Evolutionary conservation across 495 filamentous ascomycete genomes (phyloP).

Genomic region (Hypoxylon intermedium): DNA sequence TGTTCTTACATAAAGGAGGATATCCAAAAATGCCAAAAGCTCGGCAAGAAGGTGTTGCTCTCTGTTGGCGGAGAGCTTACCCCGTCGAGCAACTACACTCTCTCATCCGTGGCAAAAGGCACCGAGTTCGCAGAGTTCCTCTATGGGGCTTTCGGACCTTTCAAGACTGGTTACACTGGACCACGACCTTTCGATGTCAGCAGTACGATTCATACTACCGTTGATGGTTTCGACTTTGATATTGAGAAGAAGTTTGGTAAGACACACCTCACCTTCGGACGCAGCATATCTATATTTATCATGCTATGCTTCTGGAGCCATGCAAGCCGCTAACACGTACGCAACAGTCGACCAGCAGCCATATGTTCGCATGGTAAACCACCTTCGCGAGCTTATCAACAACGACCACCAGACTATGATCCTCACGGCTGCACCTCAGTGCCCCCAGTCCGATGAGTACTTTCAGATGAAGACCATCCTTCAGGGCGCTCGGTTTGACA

Average conservation of each 20-base stretch:
- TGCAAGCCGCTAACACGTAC: slow-evolving; percentile 4
- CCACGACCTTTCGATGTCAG: slow-evolving; percentile 67
- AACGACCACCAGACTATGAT: slow-evolving; percentile 50
- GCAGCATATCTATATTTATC: background rate
- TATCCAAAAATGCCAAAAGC: slow-evolving; percentile 66
- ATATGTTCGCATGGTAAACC: slow-evolving; percentile 56
- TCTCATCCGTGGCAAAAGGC: slow-evolving; percentile 58
- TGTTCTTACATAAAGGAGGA: slow-evolving; percentile 57
- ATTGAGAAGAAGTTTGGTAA: slow-evolving; percentile 57
- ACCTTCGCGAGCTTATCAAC: slow-evolving; percentile 58
- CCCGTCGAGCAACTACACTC: slow-evolving; percentile 47
- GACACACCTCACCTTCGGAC: slow-evolving; percentile 34
- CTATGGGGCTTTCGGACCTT: slow-evolving; percentile 71
- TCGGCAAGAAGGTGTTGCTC: slow-evolving; percentile 70
- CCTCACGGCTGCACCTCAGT: slow-evolving; percentile 72
- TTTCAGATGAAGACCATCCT: slow-evolving; percentile 64
- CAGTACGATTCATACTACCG: slow-evolving; percentile 46
- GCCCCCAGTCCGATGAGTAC: slow-evolving; percentile 59
- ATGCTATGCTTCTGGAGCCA: background rate
- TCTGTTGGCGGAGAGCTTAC: slow-evolving; percentile 62
- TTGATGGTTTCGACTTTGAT: slow-evolving; percentile 77
- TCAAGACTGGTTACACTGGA: slow-evolving; percentile 42
- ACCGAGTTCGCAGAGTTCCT: slow-evolving; percentile 66
- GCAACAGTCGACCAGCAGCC: slow-evolving; percentile 32
- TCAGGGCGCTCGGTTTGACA: slow-evolving; percentile 61